Conservation (phyloP, 257 asterid species). For the Prunella vulgaris region DNA sequence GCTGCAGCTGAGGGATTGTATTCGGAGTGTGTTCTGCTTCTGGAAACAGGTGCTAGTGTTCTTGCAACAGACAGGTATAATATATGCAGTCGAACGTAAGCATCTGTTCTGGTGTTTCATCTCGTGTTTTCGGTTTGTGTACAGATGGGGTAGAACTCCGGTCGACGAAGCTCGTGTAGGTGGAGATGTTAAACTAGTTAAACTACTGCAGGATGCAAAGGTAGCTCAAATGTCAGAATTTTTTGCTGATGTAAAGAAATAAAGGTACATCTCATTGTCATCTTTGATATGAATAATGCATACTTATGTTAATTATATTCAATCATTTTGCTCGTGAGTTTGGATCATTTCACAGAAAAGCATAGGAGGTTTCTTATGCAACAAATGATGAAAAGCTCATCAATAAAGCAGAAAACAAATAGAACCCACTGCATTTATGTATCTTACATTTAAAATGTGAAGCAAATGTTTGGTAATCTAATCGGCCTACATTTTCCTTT, state of each 20-base stretch:
- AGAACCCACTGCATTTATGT: not conserved
- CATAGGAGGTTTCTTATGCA: conserved; percentile 33
- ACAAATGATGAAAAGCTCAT: conserved; percentile 41
- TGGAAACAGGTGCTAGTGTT: conserved; percentile 65
- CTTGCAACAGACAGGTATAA: conserved; percentile 63
- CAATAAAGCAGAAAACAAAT: conserved; percentile 23
- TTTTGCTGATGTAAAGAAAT: conserved; percentile 23
- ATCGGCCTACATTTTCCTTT: not conserved
- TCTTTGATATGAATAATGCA: not conserved
- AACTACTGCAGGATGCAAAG: conserved; percentile 56
- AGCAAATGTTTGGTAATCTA: not conserved
- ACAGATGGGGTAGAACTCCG: conserved; percentile 74
- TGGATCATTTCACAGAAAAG: conserved; percentile 22
- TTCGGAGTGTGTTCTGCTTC: conserved; percentile 33
- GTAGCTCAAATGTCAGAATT: conserved; percentile 33
- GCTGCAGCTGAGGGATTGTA: conserved; percentile 68
- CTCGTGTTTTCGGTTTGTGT: not conserved
- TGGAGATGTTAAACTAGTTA: conserved; percentile 45
- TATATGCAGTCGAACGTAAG: not conserved
- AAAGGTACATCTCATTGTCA: conserved; percentile 14
- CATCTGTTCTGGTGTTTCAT: not conserved
- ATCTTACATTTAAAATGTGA: not conserved
- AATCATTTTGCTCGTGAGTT: not conserved
- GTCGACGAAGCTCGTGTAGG: conserved; percentile 61
- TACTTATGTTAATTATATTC: not conserved